Evolutionary conservation across 345 rosid genomes (phyloP), one percentile per base, ranked within the genome.

Genomic region (Firmiana major): DNA sequence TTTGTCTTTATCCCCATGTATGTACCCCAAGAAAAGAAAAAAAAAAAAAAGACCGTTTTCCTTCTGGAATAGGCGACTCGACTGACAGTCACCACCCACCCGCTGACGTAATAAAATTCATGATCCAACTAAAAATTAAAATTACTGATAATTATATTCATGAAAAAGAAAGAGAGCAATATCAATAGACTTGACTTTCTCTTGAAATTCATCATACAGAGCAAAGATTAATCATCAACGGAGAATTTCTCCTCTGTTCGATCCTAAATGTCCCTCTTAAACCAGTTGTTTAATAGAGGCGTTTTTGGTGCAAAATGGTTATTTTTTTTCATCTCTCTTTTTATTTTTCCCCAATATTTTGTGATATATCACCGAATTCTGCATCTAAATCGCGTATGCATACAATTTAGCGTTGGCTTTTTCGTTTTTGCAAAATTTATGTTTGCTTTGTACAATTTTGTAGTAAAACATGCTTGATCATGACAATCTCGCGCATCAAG

Each of bases 251-350:
- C 12, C 26, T 51, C 49, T 55, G 15, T 24, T 76, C 59, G 8
- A 48, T 45, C 54, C 51, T 62, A 21, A 82, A 36, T 93, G 98
- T 94, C 98, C 64, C 93, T 94, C 78, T 84, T 93, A 36, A 94
- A 91, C 79, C 97, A 94, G 77, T 94, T 94, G 81, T 93, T 94
- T 88, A 94, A 91, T 80, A 88, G 98, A 75, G 97, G 98, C 69
- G 82, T 94, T 82, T 94, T 93, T 67, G 97, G 90, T 78, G 81
- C 97, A 43, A 93, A 91, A 88, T 90, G 98, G 91, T 89, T 48
- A 46, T 76, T 46, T 31, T 79, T 63, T 71, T 38, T 78, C 75
- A 31, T 16, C 21, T 36, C 36, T 38, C 64, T 28, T 9, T 7
- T 9, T 42, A 9, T 58, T 58, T 36, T 36, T 1, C 34, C 34